Conservation (phyloP, 768 basidiomycete genomes). For the Tricholoma sp. region DNA sequence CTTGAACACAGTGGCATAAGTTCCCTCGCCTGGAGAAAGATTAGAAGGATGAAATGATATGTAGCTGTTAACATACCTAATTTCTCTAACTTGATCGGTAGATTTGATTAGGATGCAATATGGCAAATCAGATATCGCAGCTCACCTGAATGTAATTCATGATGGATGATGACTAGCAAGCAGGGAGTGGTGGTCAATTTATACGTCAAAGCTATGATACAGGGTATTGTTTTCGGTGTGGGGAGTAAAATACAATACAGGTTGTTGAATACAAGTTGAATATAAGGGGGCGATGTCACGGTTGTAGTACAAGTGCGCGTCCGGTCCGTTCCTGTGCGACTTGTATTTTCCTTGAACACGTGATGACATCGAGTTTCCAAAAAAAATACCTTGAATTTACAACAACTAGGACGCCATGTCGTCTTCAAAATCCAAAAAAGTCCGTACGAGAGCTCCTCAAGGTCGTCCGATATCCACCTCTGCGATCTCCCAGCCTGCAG, state of each 20-base stretch:
- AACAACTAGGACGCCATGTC: conserved; percentile 28
- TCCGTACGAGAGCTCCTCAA: conserved; percentile 46
- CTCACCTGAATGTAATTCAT: conserved; percentile 56
- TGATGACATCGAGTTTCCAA: not conserved
- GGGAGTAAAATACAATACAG: not conserved
- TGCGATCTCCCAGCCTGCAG: conserved; percentile 49
- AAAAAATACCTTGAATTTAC: not conserved
- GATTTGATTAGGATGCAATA: not conserved
- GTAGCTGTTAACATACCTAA: conserved; percentile 44
- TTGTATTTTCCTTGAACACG: not conserved
- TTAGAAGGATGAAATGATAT: conserved; percentile 22
- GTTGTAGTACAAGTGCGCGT: not conserved
- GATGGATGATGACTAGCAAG: not conserved
- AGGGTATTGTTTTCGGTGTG: not conserved
- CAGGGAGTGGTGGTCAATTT: not conserved
- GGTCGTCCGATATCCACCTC: conserved; percentile 50
- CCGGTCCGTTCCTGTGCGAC: not conserved
- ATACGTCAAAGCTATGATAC: too few species aligned
- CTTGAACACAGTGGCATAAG: conserved; percentile 98
- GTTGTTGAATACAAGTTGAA: too few species aligned
- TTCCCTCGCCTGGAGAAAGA: conserved; percentile 78
- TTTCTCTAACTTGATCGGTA: conserved; percentile 57
- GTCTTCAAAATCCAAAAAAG: conserved; percentile 46
- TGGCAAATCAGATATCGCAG: conserved; percentile 1
- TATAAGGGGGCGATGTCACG: too few species aligned